Conservation (phyloP, 2,329 filamentous ascomycete genomes). For the Aspergillus eucalypticola region DNA sequence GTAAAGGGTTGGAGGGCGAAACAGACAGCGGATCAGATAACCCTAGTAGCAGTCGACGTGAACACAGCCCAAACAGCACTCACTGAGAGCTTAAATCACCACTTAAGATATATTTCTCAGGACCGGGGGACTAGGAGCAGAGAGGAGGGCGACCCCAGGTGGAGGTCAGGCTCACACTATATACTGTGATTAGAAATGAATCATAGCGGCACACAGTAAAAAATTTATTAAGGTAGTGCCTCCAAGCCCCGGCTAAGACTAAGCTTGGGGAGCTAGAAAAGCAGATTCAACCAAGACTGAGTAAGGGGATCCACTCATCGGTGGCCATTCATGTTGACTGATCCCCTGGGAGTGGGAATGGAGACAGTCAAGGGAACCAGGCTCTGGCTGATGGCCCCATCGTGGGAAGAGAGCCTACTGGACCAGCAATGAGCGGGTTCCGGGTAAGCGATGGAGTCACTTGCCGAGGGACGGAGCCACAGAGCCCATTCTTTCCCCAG, state of each 20-base stretch:
- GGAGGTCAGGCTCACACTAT: neutral
- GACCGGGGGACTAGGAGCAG: neutral
- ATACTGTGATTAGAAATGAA: conserved; percentile 4
- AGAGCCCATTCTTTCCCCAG: conserved; percentile 1
- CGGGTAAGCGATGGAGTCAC: conserved; percentile 6
- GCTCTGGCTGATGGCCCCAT: conserved; percentile 8
- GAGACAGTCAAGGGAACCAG: conserved; percentile 4
- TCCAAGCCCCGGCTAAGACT: conserved; percentile 3
- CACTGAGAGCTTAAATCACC: neutral
- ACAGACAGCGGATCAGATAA: conserved; percentile 5
- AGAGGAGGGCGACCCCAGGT: neutral
- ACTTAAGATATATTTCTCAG: neutral
- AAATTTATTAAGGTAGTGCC: conserved; percentile 5
- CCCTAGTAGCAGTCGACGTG: neutral
- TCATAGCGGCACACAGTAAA: neutral
- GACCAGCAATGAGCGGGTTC: conserved; percentile 7
- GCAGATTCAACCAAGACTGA: neutral
- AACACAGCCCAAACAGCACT: neutral
- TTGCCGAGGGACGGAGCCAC: conserved; percentile 2
- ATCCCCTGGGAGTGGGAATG: neutral
- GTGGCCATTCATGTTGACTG: neutral
- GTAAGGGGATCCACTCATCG: conserved; percentile 4
- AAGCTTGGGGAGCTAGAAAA: conserved; percentile 18
- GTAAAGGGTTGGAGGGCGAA: conserved; percentile 3
- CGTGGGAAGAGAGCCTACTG: conserved; percentile 12